phyloP scores from a whole-genome alignment of 768 basidiomycete species.

The Russula abietina region DNA sequence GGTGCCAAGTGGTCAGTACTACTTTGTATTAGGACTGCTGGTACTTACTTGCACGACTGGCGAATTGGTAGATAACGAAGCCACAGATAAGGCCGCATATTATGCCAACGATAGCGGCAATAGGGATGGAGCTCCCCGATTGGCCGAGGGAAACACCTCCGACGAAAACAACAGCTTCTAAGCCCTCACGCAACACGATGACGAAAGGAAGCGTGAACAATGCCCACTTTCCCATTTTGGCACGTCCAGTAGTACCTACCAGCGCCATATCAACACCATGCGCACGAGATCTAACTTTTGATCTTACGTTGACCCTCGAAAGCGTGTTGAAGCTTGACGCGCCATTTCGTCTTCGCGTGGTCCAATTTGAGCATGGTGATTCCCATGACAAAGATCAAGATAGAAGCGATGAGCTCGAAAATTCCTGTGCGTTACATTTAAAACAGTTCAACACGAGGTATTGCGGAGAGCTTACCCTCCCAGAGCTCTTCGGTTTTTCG shows the following conservation, averaged over 20 bases:
- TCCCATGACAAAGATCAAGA: constrained; percentile 92
- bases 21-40: not conserved
- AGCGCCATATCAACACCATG: not conserved
- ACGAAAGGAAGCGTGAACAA: constrained; percentile 87
- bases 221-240: constrained; percentile 69
- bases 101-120: constrained; percentile 83
- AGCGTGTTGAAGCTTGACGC: constrained; percentile 75
- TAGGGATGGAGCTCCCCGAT: constrained; percentile 78
- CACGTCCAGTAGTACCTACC: constrained; percentile 42
- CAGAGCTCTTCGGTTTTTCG: constrained; percentile 78
- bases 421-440: constrained; percentile 40
- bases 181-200: constrained; percentile 89
- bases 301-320: constrained; percentile 57
- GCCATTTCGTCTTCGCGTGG: constrained; percentile 90
- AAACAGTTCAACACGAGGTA: not conserved
- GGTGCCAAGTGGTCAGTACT: not conserved
- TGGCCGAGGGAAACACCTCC: constrained; percentile 87
- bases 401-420: constrained; percentile 60
- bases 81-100: constrained; percentile 71
- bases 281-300: not conserved
- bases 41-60: constrained; percentile 60
- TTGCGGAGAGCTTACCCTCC: constrained; percentile 61
- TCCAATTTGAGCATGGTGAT: constrained; percentile 95
- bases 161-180: constrained; percentile 92
- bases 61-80: constrained; percentile 72